These are phyloP conservation scores for Medicago arabica DNA, from an alignment of 306 rosid genomes.

Conservation along the genomic window DNA sequence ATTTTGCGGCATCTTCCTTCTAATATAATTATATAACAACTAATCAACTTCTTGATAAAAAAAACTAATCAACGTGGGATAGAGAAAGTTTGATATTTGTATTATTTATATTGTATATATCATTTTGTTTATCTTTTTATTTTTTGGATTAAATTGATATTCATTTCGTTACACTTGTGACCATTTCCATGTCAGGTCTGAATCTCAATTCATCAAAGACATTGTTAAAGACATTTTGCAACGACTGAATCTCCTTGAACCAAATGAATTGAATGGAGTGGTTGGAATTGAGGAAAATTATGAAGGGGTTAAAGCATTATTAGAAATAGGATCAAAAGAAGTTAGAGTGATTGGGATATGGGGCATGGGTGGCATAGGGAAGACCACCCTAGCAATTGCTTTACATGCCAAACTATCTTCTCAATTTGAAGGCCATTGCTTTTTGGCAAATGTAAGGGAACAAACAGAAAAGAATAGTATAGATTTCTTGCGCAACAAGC, in stretches of 20 bases:
- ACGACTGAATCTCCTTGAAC: background rate
- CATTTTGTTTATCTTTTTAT: background rate
- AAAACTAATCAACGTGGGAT: background rate
- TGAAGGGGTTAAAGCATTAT: background rate
- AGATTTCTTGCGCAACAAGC: slow-evolving; percentile 11
- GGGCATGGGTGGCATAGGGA: slow-evolving; percentile 9
- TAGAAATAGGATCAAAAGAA: background rate
- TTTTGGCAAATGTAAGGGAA: slow-evolving; percentile 29
- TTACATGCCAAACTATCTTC: slow-evolving; percentile 10
- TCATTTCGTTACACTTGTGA: background rate
- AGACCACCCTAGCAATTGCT: slow-evolving; percentile 24
- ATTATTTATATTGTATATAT: background rate
- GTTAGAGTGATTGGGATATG: slow-evolving; percentile 4
- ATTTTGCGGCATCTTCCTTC: too few relatives aligned
- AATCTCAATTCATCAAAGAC: slow-evolving; percentile 11
- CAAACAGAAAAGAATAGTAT: slow-evolving; percentile 14
- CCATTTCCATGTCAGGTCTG: slow-evolving; percentile 26
- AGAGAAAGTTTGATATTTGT: background rate
- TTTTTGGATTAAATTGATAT: background rate
- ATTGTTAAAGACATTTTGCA: background rate
- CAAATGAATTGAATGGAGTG: background rate
- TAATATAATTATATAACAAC: too few relatives aligned
- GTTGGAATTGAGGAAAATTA: slow-evolving; percentile 30
- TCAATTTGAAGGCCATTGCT: slow-evolving; percentile 38
- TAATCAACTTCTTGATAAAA: too few relatives aligned